phyloP scores from a whole-genome alignment of 768 basidiomycete species.

The Phylloporus arenicola region DNA sequence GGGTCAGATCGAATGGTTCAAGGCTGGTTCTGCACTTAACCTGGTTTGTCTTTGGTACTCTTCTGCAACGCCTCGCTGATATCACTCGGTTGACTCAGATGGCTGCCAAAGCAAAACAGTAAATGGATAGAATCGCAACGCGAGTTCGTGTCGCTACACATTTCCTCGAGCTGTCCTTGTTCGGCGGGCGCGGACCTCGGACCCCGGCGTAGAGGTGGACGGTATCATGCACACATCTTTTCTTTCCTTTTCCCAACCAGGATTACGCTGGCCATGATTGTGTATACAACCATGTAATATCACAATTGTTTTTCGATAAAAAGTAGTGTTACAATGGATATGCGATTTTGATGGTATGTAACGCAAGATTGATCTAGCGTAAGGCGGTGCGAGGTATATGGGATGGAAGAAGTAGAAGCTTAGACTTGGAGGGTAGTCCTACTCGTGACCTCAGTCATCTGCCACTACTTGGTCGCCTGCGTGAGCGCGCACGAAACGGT shows the following conservation, averaged over 20 bases:
- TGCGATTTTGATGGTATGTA: background rate
- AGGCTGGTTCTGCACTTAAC: constrained; percentile 93
- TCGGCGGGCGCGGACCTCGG: too few relatives aligned
- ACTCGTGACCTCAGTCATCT: constrained; percentile 6
- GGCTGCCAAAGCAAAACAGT: constrained; percentile 59
- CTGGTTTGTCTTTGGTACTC: constrained; percentile 46
- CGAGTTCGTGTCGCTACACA: background rate
- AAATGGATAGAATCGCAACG: constrained; percentile 16
- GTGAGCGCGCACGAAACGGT: background rate
- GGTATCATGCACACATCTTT: too few relatives aligned
- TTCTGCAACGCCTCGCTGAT: background rate
- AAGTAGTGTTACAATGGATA: constrained; percentile 4
- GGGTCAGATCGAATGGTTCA: constrained; percentile 98
- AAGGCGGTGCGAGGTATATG: background rate
- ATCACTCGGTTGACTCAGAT: constrained; percentile 37
- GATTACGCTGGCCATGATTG: too few relatives aligned
- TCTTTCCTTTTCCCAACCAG: too few relatives aligned
- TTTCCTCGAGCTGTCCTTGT: too few relatives aligned
- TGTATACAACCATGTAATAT: too few relatives aligned
- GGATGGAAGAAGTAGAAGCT: background rate
- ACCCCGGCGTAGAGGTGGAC: too few relatives aligned
- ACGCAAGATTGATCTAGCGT: background rate
- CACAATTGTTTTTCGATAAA: constrained; percentile 6
- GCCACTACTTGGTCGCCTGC: constrained; percentile 15
- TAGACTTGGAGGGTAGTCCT: constrained; percentile 1